phyloP scores from a whole-genome alignment of 257 asterid species.

The Verbascum thapsus region DNA sequence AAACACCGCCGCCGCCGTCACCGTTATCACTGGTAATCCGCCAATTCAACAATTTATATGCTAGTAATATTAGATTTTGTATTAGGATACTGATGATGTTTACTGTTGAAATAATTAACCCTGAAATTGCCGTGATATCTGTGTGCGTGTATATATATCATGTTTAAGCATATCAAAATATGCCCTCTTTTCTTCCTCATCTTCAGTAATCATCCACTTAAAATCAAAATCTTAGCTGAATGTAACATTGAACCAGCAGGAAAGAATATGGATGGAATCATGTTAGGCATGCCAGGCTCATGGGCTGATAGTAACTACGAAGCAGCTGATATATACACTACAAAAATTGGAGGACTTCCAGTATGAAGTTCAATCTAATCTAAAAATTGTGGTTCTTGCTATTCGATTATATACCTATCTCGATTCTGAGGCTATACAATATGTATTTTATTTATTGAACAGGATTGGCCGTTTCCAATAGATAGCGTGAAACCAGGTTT shows the following conservation, averaged over 20 bases:
- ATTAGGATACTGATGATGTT: no score
- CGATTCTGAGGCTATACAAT: conserved; percentile 16
- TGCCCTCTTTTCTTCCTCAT: neutral
- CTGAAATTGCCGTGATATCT: neutral
- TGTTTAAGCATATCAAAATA: neutral
- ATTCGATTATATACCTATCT: neutral
- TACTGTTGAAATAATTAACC: no score
- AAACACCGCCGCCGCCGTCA: no score
- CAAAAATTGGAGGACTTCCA: conserved; percentile 89
- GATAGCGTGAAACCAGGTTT: conserved; percentile 39
- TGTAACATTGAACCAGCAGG: conserved; percentile 19
- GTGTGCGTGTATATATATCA: neutral
- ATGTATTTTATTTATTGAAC: conserved; percentile 21
- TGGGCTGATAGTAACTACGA: conserved; percentile 84
- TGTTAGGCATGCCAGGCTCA: conserved; percentile 83
- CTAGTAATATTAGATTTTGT: no score
- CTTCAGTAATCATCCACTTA: neutral
- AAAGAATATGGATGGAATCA: conserved; percentile 57
- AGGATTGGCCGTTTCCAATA: conserved; percentile 82
- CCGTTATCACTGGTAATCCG: no score
- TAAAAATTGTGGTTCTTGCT: neutral
- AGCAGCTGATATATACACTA: conserved; percentile 83
- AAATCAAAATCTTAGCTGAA: neutral
- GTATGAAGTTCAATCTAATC: conserved; percentile 46
- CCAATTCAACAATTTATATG: no score